Evolutionary conservation across 345 rosid species (phyloP), one percentile per base, ranked within the genome.

Genomic region (Draba incana): DNA sequence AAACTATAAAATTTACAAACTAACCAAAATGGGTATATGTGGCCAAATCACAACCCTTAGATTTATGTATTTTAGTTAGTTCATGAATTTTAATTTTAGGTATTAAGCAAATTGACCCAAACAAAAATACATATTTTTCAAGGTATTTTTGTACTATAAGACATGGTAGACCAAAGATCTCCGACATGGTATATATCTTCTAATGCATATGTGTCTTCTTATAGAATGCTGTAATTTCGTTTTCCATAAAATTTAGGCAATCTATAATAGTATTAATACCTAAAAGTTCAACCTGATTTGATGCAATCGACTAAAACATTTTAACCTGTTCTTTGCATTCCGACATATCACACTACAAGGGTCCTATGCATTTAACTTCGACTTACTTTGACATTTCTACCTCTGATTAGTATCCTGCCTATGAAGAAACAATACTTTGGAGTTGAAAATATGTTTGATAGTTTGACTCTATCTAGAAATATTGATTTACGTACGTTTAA

Each of bases 291-390:
- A 69, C 41, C 23, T 59, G 74, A 49, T 15, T 60, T 61, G 38
- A 52, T 70, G 53, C 68, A 42, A 70, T 60, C 38, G 27, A 24
- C 49, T 51, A 64, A 6, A 71, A 71, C 35, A 46, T 46, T 14
- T 52, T 63, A 46, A 23, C 50, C 4, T 57, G 33, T 48, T 57
- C 3, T 62, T 44, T 54, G 42, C 20, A 41, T 28, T 71, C 76
- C 69, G 49, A 64, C 64, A 64, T 48, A 47, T 64, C 52, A 64
- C 47, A 58, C 12, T 57, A 46, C 12, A 38, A 23, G 42, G 64
- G 57, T 55, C 69, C 44, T 54, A 52, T 50, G 20, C 11, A 41
- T 35, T 33, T 33, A 3, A 70, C 46, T 33, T 70, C 54, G 49
- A 35, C 39, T 24, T 31, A 23, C 10, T 61, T 15, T 43, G 68